phyloP scores from a whole-genome alignment of 805 yeast genomes.

The Pichia nakasei region DNA sequence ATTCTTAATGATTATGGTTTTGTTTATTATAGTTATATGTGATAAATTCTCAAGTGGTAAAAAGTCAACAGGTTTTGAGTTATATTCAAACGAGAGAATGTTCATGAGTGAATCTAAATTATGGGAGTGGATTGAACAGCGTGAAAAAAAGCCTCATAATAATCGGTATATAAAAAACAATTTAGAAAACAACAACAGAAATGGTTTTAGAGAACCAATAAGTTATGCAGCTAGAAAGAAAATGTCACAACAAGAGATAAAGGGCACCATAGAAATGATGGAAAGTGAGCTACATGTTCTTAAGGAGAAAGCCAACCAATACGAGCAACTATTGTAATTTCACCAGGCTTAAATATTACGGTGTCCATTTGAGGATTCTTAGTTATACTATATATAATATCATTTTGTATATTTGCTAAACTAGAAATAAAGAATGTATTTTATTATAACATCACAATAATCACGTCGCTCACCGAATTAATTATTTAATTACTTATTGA shows the following conservation, averaged over 20 bases:
- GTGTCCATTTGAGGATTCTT: too few relatives aligned
- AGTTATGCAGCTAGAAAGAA: conserved; percentile 1
- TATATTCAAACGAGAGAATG: conserved; percentile 21
- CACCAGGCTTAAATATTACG: too few relatives aligned
- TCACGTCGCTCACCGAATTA: too few relatives aligned
- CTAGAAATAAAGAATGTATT: too few relatives aligned
- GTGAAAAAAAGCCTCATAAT: conserved; percentile 2
- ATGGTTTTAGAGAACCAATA: background rate
- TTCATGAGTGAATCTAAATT: conserved; percentile 47
- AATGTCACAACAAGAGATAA: conserved; percentile 34
- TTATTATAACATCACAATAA: too few relatives aligned
- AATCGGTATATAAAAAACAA: background rate
- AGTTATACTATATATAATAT: too few relatives aligned
- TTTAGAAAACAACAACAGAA: background rate
- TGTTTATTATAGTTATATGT: conserved; percentile 16
- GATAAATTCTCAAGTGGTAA: conserved; percentile 8
- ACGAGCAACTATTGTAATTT: background rate
- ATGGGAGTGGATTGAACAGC: conserved; percentile 63
- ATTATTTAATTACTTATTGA: too few relatives aligned
- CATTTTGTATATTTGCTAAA: too few relatives aligned
- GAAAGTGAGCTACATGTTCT: conserved; percentile 34
- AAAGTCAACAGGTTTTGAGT: conserved; percentile 2
- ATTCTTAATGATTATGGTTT: conserved; percentile 13
- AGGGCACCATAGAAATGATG: conserved; percentile 38
- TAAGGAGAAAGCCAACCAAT: conserved; percentile 5